phyloP scores from a whole-genome alignment of 163 green algal genomes.

The Scenedesmus sp. region DNA sequence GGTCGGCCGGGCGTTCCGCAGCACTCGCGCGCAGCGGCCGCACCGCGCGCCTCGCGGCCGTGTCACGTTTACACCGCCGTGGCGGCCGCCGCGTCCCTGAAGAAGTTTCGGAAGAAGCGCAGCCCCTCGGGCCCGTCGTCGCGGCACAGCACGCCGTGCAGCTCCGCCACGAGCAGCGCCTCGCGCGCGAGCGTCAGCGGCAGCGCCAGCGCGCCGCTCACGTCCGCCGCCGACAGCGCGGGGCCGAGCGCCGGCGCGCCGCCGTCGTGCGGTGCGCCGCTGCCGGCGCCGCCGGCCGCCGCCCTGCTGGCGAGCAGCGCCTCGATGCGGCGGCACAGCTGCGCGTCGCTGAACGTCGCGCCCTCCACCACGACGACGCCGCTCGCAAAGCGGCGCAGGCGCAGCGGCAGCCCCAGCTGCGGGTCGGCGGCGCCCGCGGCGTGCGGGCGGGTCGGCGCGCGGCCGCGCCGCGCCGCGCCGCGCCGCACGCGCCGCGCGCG shows the following conservation, averaged over 20 bases:
- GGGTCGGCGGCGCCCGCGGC: no score
- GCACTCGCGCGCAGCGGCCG: no score
- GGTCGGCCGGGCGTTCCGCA: no score
- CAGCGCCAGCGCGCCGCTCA: constrained; percentile 58
- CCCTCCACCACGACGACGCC: constrained; percentile 74
- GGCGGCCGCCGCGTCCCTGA: constrained; percentile 59
- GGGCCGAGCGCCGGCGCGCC: constrained; percentile 49
- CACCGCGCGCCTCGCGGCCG: no score
- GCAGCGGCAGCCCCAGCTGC: constrained; percentile 55
- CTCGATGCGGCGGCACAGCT: constrained; percentile 53
- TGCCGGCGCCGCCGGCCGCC: no score
- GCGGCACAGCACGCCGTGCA: constrained; percentile 79
- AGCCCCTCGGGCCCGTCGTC: constrained; percentile 87
- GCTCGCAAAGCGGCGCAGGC: constrained; percentile 62
- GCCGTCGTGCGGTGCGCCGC: no score
- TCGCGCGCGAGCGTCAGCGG: constrained; percentile 81
- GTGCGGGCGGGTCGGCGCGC: no score
- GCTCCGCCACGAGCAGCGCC: constrained; percentile 85
- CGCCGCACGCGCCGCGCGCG: no score
- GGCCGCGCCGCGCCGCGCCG: no score
- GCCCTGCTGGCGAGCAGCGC: constrained; percentile 44
- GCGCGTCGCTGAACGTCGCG: constrained; percentile 57
- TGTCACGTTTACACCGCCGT: no score
- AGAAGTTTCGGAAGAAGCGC: constrained; percentile 92
- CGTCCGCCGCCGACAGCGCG: constrained; percentile 54